phyloP scores from a whole-genome alignment of 2,329 filamentous ascomycete species.

The Pezicula carpinea region DNA sequence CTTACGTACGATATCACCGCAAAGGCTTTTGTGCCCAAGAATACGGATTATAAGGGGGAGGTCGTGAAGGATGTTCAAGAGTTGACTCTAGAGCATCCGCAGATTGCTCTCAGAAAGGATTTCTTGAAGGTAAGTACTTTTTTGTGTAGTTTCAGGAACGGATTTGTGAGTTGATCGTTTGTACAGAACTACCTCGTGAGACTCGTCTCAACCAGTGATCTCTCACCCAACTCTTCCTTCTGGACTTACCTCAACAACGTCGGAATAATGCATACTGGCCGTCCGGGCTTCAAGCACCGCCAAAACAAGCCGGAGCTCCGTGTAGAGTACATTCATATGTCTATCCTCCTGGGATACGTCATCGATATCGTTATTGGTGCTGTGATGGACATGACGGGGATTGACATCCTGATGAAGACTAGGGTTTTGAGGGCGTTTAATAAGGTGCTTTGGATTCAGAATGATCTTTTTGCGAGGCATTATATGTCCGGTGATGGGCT shows the following conservation, averaged over 20 bases:
- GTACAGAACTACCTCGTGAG: slow-evolving; percentile 66
- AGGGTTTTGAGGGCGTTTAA: slow-evolving; percentile 70
- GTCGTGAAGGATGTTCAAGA: slow-evolving; percentile 61
- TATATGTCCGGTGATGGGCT: slow-evolving; percentile 34
- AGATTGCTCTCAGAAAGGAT: slow-evolving; percentile 74
- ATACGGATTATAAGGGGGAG: slow-evolving; percentile 61
- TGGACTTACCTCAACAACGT: slow-evolving; percentile 85
- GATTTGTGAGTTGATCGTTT: slow-evolving; percentile 19
- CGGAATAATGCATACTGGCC: slow-evolving; percentile 77
- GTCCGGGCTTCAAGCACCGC: slow-evolving; percentile 62
- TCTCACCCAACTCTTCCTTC: slow-evolving; percentile 62
- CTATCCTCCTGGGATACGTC: slow-evolving; percentile 67
- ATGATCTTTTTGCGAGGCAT: slow-evolving; percentile 82
- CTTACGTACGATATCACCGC: slow-evolving; percentile 79
- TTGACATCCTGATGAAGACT: slow-evolving; percentile 64
- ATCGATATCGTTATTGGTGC: slow-evolving; percentile 75
- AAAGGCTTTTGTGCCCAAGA: slow-evolving; percentile 63
- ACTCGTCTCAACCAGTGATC: slow-evolving; percentile 63
- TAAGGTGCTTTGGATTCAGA: slow-evolving; percentile 86
- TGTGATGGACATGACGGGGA: slow-evolving; percentile 55
- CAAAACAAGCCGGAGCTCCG: slow-evolving; percentile 44
- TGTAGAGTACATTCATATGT: slow-evolving; percentile 77
- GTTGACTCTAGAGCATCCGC: slow-evolving; percentile 51
- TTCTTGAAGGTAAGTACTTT: slow-evolving; percentile 43
- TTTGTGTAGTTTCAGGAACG: slow-evolving; percentile 7